phyloP scores from a whole-genome alignment of 148 eudicot species.

The Simmondsia chinensis region DNA sequence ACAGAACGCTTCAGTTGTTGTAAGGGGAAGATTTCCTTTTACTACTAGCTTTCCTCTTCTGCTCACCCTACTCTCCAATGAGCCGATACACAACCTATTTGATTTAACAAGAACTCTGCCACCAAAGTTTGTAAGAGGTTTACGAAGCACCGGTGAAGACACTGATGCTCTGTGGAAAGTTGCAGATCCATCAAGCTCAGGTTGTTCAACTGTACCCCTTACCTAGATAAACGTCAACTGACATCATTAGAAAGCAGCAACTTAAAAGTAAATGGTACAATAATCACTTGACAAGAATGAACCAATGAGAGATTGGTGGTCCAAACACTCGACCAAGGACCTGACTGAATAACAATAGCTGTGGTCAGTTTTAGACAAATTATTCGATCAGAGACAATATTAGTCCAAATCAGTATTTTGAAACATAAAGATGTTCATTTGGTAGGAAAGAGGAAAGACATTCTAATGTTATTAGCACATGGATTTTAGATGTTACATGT shows the following conservation, averaged over 20 bases:
- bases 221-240: conserved; percentile 40
- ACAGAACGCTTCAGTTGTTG: conserved; percentile 62
- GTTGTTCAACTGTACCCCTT: conserved; percentile 99
- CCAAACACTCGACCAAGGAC: no score
- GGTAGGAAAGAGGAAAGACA: no score
- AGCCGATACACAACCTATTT: conserved; percentile 75
- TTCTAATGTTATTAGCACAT: not conserved
- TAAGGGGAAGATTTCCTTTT: conserved; percentile 84
- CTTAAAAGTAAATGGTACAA: no score
- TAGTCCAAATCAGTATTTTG: no score
- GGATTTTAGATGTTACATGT: no score
- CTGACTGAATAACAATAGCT: no score
- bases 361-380: no score
- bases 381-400: no score
- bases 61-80: conserved; percentile 91
- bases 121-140: conserved; percentile 86
- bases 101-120: conserved; percentile 87
- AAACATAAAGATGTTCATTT: no score
- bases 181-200: conserved; percentile 96
- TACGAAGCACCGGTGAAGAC: conserved; percentile 92
- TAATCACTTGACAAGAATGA: no score
- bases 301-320: no score
- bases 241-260: conserved; percentile 9
- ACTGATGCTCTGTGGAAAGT: conserved; percentile 92
- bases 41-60: conserved; percentile 84